phyloP scores from a whole-genome alignment of 2,329 filamentous ascomycete genomes.

The Trichoderma koningii region DNA sequence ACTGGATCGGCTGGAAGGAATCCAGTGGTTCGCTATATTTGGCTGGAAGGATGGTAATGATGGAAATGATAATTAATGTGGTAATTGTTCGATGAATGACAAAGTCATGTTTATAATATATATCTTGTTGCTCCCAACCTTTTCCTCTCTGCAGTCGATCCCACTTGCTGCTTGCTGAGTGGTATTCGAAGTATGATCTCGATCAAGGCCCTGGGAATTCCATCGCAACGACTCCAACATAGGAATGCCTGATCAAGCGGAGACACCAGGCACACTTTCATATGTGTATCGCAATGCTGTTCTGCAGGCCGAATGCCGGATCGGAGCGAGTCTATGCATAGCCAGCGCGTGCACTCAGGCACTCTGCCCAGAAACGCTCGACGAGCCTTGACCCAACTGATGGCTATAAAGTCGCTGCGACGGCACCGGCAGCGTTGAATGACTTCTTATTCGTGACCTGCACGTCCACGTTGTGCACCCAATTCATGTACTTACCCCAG shows the following conservation, averaged over 20 bases:
- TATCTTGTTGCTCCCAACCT: not conserved
- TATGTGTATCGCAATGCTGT: not conserved
- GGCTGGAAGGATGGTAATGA: slow-evolving; percentile 4
- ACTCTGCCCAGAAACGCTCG: not conserved
- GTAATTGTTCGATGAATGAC: slow-evolving; percentile 10
- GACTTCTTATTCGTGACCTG: slow-evolving; percentile 61
- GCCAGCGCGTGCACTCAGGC: not conserved
- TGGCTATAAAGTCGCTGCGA: slow-evolving; percentile 55
- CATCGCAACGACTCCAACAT: not conserved
- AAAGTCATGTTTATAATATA: slow-evolving; percentile 9
- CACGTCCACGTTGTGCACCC: slow-evolving; percentile 82
- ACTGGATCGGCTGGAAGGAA: not conserved
- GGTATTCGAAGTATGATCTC: not conserved
- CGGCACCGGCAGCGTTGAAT: slow-evolving; percentile 64
- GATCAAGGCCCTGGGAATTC: not conserved
- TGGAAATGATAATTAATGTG: slow-evolving; percentile 25
- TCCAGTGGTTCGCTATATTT: not conserved
- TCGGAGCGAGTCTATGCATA: not conserved
- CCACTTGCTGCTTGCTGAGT: not conserved
- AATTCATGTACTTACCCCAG: slow-evolving; percentile 93
- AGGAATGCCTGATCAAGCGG: not conserved
- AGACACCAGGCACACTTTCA: not conserved
- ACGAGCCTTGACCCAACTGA: not conserved
- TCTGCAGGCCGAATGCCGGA: not conserved
- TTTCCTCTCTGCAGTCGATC: no score